Percentiles rank a stretch among this genome's conserved stretches.
Evolutionary conservation across 441 rosid species (phyloP).

Genomic region (Adansonia rubrostipa): DNA sequence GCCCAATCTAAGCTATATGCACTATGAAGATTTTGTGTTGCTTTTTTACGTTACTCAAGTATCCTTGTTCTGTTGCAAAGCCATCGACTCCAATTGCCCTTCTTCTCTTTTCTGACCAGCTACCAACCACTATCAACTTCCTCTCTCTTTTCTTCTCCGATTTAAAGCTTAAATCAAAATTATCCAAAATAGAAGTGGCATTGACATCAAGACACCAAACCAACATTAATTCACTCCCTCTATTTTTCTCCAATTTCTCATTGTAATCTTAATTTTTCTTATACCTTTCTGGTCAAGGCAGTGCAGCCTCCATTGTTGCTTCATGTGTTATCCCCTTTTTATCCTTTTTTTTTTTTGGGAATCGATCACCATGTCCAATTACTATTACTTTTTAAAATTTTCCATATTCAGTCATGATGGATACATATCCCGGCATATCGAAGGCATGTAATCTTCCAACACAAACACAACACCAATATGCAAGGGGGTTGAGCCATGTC

Average conservation of each 20-base stretch:
- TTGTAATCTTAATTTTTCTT: background rate
- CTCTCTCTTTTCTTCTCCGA: slow-evolving; percentile 1
- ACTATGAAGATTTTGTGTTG: background rate
- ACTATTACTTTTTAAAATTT: background rate
- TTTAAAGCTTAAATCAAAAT: slow-evolving; percentile 6
- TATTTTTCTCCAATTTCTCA: background rate
- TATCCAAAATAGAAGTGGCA: background rate
- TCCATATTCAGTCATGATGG: background rate
- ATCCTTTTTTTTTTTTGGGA: background rate
- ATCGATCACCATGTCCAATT: background rate
- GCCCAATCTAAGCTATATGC: background rate
- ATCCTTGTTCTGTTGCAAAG: background rate
- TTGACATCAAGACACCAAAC: slow-evolving; percentile 2
- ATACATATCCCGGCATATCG: background rate
- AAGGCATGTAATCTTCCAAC: background rate
- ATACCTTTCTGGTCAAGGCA: slow-evolving; percentile 1
- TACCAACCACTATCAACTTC: background rate
- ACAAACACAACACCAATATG: background rate
- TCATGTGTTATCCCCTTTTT: background rate
- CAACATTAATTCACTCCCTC: slow-evolving; percentile 1
- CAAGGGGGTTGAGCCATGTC: background rate
- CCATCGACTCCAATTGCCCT: background rate
- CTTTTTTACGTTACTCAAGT: background rate
- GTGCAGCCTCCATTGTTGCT: background rate
- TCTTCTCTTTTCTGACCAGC: slow-evolving; percentile 12